Conservation (phyloP, 108 stramenopile genomes). For the Cyclotella choctawhatcheeana region DNA sequence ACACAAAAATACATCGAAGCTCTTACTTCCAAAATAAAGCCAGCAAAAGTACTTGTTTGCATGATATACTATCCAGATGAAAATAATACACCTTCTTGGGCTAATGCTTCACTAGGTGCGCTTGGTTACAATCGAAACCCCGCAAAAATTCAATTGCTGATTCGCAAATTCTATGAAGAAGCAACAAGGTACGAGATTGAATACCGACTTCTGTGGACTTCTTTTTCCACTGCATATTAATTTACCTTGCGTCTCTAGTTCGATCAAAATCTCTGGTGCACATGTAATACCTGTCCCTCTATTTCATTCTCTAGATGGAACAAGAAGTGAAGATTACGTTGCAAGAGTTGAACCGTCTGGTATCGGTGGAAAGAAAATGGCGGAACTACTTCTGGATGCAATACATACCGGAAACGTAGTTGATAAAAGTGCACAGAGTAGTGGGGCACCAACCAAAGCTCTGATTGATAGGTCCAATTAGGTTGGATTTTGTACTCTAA, state of each 20-base stretch:
- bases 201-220: background rate
- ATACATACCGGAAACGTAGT: conserved; percentile 36
- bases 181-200: conserved; percentile 79
- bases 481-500: too few species aligned
- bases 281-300: conserved; percentile 85
- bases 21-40: conserved; percentile 76
- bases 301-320: conserved; percentile 81
- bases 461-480: conserved; percentile 29
- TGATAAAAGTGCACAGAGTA: background rate
- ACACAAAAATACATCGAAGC: conserved; percentile 74
- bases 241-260: conserved; percentile 11
- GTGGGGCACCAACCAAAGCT: conserved; percentile 31
- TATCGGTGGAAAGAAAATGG: conserved; percentile 87
- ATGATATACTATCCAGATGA: conserved; percentile 94
- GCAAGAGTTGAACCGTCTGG: conserved; percentile 90
- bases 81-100: conserved; percentile 77
- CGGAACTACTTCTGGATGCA: conserved; percentile 71
- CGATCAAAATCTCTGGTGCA: conserved; percentile 64
- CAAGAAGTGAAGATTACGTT: conserved; percentile 77
- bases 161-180: conserved; percentile 72
- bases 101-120: conserved; percentile 67
- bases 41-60: conserved; percentile 81
- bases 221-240: background rate
- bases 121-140: conserved; percentile 85
- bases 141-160: conserved; percentile 68